Conservation (phyloP, 306 rosid genomes). For the Rosa chinensis region DNA sequence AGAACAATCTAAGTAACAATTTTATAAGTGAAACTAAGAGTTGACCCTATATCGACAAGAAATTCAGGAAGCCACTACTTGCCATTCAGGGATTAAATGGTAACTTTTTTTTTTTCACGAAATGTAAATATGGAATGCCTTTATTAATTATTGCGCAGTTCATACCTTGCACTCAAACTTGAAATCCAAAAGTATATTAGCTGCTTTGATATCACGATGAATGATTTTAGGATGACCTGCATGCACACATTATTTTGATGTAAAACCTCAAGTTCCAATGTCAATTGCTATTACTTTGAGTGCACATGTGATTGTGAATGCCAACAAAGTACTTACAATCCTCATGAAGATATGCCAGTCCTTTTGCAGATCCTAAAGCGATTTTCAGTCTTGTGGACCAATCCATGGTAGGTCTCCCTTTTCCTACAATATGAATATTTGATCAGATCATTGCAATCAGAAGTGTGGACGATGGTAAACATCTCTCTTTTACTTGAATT, state of each 20-base stretch:
- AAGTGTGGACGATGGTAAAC: neutral
- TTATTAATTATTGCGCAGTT: neutral
- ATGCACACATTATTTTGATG: slow-evolving; percentile 13
- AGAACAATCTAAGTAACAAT: neutral
- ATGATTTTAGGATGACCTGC: slow-evolving; percentile 97
- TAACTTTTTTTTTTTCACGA: neutral
- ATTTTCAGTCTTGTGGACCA: slow-evolving; percentile 80
- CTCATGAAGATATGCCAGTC: slow-evolving; percentile 95
- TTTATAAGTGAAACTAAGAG: neutral
- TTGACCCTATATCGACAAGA: too few relatives aligned
- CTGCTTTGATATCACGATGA: slow-evolving; percentile 91
- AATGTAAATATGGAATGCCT: neutral
- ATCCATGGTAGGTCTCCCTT: slow-evolving; percentile 87
- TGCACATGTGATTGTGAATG: neutral
- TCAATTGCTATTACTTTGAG: neutral
- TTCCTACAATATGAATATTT: slow-evolving; percentile 51
- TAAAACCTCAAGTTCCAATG: slow-evolving; percentile 10
- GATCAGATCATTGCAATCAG: slow-evolving; percentile 26
- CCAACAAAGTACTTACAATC: slow-evolving; percentile 63
- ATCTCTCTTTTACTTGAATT: slow-evolving; percentile 4
- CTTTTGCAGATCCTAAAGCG: slow-evolving; percentile 95
- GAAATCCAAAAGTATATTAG: slow-evolving; percentile 87
- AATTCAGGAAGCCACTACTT: too few relatives aligned
- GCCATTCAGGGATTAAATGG: neutral
- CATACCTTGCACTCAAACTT: slow-evolving; percentile 91